Conservation (phyloP, 257 asterid species). For the Forsythia viridissima region DNA sequence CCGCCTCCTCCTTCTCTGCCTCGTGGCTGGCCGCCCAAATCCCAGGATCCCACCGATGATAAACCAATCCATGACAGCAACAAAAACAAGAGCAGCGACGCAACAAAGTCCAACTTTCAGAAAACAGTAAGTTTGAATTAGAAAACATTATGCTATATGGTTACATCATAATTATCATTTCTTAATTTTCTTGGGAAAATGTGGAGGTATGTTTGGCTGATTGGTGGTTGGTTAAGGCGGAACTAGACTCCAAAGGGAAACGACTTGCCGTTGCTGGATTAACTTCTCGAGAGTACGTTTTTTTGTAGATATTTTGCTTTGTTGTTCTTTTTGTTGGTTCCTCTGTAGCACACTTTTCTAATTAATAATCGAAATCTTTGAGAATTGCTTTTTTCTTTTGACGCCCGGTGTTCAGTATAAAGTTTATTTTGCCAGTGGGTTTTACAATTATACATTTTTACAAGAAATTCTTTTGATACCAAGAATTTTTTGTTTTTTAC, state of each 20-base stretch:
- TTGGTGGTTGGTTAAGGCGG: constrained; percentile 78
- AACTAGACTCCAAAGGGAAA: constrained; percentile 38
- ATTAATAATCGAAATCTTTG: not conserved
- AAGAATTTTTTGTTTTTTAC: not conserved
- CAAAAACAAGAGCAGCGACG: not conserved
- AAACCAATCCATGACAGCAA: not conserved
- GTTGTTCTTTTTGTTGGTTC: not conserved
- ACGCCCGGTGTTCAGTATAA: not conserved
- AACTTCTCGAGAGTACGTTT: constrained; percentile 46
- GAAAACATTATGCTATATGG: not conserved
- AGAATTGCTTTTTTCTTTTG: not conserved
- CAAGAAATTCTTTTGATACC: not conserved
- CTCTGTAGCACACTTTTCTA: not conserved
- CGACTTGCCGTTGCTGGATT: constrained; percentile 64
- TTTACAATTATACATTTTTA: no score
- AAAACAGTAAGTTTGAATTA: constrained; percentile 42
- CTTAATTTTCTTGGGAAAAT: not conserved
- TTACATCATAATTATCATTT: not conserved
- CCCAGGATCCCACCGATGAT: not conserved
- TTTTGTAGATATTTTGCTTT: not conserved
- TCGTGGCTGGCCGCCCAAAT: not conserved
- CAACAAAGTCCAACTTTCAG: constrained; percentile 42
- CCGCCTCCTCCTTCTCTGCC: not conserved
- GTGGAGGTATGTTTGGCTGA: constrained; percentile 58
- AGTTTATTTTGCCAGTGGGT: not conserved